Conservation (phyloP, 1,284 basidiomycete genomes). For the Schizophyllum commune region DNA sequence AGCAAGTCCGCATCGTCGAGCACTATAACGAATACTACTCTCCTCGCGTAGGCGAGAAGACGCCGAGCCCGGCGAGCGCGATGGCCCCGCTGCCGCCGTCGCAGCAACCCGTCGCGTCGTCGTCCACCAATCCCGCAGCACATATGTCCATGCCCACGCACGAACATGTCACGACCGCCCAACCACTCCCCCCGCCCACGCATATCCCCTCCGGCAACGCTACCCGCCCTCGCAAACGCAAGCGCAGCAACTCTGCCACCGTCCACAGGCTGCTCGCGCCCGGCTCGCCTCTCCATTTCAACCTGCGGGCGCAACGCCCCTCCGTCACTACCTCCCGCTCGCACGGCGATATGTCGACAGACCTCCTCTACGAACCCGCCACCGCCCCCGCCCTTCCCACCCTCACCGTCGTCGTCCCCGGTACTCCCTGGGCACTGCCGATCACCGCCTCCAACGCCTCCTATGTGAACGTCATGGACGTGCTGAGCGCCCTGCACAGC, state of each 20-base stretch:
- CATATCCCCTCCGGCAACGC: background rate
- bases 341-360: background rate
- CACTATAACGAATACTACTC: background rate
- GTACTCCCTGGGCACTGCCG: constrained; percentile 23
- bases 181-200: background rate
- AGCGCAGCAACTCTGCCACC: background rate
- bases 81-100: background rate
- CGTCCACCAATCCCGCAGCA: background rate
- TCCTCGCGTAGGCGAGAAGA: background rate
- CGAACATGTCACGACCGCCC: background rate
- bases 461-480: constrained; percentile 26
- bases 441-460: constrained; percentile 15
- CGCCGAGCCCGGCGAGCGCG: background rate
- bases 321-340: background rate
- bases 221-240: background rate
- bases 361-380: constrained; percentile 23
- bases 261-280: background rate
- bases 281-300: background rate
- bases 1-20: background rate
- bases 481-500: constrained; percentile 23
- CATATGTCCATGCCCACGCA: background rate
- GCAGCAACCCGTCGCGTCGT: background rate
- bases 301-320: background rate
- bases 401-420: constrained; percentile 21
- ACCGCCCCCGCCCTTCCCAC: constrained; percentile 22